Evolutionary conservation across 441 rosid genomes (phyloP).

Genomic region (Gossypium trilobum): DNA sequence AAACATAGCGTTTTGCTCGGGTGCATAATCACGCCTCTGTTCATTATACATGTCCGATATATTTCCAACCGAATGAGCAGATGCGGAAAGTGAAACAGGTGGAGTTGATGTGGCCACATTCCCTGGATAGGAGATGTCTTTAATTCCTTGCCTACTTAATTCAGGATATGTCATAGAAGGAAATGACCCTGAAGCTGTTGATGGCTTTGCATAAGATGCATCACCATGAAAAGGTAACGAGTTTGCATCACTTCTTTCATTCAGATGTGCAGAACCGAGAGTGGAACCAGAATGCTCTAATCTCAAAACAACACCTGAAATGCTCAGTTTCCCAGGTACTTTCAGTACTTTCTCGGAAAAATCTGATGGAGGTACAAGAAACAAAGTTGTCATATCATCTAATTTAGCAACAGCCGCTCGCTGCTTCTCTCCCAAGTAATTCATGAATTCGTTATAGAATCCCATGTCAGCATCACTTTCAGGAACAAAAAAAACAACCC

Average conservation of each 20-base stretch:
- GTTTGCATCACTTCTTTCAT: conserved; percentile 37
- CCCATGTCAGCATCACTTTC: conserved; percentile 81
- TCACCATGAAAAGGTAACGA: conserved; percentile 34
- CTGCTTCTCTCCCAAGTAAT: conserved; percentile 83
- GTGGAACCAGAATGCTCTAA: conserved; percentile 47
- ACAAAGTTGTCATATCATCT: conserved; percentile 80
- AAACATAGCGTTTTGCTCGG: conserved; percentile 24
- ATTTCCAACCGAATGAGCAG: conserved; percentile 29
- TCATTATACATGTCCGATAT: conserved; percentile 32
- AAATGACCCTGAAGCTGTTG: conserved; percentile 25
- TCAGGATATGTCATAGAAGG: conserved; percentile 31
- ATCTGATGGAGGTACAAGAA: conserved; percentile 93
- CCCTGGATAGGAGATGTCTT: conserved; percentile 26
- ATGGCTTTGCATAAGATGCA: conserved; percentile 34
- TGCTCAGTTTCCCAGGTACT: conserved; percentile 87
- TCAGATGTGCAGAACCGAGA: conserved; percentile 35
- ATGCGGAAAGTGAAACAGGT: conserved; percentile 26
- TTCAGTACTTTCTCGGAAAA: conserved; percentile 84
- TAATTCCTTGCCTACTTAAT: conserved; percentile 27
- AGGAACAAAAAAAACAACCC: conserved; percentile 94
- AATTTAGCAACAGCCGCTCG: conserved; percentile 95
- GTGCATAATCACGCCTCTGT: conserved; percentile 34
- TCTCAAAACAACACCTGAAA: conserved; percentile 83
- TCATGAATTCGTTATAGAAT: conserved; percentile 83
- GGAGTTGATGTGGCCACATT: conserved; percentile 27